Percentiles rank a stretch among this genome's conserved stretches.
phyloP scores from a whole-genome alignment of 345 rosid genomes.

The Eucalyptus curtisii region DNA sequence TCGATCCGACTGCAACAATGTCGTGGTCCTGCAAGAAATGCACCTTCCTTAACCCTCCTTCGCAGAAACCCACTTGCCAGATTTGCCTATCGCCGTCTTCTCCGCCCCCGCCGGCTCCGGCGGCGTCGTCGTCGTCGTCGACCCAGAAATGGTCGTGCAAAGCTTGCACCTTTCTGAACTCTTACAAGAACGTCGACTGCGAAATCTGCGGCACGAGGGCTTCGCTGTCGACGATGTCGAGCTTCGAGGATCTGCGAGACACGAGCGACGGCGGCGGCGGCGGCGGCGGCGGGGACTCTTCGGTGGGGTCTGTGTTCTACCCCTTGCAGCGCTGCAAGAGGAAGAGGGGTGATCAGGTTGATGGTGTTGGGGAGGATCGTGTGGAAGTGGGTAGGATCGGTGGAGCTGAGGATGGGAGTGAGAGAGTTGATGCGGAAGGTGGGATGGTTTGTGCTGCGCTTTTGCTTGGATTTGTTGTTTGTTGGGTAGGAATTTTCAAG shows the following conservation, averaged over 20 bases:
- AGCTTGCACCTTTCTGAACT: conserved; percentile 82
- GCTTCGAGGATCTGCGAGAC: conserved; percentile 40
- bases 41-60: conserved; percentile 79
- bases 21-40: conserved; percentile 86
- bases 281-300: conserved; percentile 18
- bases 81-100: conserved; percentile 40
- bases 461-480: neutral
- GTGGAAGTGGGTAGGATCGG: conserved; percentile 5
- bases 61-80: conserved; percentile 46
- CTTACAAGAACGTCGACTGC: conserved; percentile 52
- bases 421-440: neutral
- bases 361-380: conserved; percentile 3
- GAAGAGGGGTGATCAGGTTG: conserved; percentile 26
- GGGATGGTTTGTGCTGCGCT: neutral
- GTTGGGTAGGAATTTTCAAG: neutral
- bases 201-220: conserved; percentile 59
- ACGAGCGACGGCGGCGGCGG: conserved; percentile 9
- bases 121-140: conserved; percentile 3
- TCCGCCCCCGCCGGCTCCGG: neutral
- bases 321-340: conserved; percentile 65
- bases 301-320: conserved; percentile 79
- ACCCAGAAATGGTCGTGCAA: conserved; percentile 74
- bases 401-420: conserved; percentile 11
- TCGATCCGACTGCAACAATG: neutral
- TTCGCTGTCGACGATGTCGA: conserved; percentile 21